Percentiles rank a stretch among this genome's conserved stretches.
Evolutionary conservation across 306 rosid species (phyloP).

Genomic region (Dalbergia oliveri): DNA sequence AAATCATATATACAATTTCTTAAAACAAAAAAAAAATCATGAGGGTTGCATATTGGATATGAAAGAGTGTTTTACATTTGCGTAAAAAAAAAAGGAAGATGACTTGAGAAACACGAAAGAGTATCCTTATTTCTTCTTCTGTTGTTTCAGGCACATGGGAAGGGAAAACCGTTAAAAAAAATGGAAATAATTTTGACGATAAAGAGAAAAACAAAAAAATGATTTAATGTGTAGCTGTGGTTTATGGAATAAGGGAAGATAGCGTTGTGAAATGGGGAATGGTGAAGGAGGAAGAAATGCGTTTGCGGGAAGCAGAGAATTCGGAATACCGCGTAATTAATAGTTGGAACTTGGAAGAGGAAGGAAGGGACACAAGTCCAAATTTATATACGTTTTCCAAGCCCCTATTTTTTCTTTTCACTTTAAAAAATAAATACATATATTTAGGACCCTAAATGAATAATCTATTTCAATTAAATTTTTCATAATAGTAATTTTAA

Average conservation of each 20-base stretch:
- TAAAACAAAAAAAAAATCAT: neutral
- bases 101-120: neutral
- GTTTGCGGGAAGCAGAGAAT: slow-evolving; percentile 46
- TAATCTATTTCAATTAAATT: no score
- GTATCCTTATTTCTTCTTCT: neutral
- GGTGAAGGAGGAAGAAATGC: neutral
- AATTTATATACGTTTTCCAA: neutral
- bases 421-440: no score
- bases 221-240: neutral
- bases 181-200: neutral
- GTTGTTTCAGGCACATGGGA: slow-evolving; percentile 24
- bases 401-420: no score
- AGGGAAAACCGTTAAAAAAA: neutral
- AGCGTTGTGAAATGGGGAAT: slow-evolving; percentile 2
- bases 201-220: neutral
- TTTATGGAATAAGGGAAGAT: neutral
- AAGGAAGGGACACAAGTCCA: neutral
- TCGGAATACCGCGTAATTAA: slow-evolving; percentile 66
- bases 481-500: no score
- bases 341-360: neutral
- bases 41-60: no score
- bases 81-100: no score
- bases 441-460: no score
- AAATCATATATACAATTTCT: slow-evolving; percentile 8
- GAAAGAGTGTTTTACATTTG: no score